phyloP scores from a whole-genome alignment of 345 rosid species.

The Eucalyptus globulus region DNA sequence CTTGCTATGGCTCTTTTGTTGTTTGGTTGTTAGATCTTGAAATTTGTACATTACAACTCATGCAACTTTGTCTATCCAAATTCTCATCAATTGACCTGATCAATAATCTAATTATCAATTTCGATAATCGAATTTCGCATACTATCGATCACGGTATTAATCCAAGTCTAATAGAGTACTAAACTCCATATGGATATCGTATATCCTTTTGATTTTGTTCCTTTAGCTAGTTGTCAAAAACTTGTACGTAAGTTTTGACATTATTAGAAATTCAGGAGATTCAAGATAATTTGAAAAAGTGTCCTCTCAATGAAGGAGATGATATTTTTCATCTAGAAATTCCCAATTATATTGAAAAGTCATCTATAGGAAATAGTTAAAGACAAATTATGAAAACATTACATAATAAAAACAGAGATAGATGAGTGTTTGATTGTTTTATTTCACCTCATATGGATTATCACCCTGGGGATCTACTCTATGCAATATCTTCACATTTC shows the following conservation, averaged over 20 bases:
- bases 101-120: background rate
- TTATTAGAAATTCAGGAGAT: background rate
- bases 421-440: background rate
- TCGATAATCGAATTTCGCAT: background rate
- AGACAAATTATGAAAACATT: background rate
- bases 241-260: background rate
- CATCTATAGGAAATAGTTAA: background rate
- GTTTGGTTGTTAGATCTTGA: background rate
- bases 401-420: background rate
- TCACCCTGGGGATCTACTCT: background rate
- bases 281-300: background rate
- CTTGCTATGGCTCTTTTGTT: background rate
- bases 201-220: background rate
- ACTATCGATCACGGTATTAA: background rate
- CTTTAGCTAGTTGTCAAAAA: background rate
- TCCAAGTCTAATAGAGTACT: background rate
- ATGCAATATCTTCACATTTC: background rate
- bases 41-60: background rate
- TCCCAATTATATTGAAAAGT: background rate
- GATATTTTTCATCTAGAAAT: background rate
- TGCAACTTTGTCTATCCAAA: background rate
- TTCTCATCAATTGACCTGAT: background rate
- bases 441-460: background rate
- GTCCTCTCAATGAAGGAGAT: background rate
- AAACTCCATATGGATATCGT: background rate